Conservation (phyloP, 148 eudicot genomes). For the Camellia lanceoleosa region DNA sequence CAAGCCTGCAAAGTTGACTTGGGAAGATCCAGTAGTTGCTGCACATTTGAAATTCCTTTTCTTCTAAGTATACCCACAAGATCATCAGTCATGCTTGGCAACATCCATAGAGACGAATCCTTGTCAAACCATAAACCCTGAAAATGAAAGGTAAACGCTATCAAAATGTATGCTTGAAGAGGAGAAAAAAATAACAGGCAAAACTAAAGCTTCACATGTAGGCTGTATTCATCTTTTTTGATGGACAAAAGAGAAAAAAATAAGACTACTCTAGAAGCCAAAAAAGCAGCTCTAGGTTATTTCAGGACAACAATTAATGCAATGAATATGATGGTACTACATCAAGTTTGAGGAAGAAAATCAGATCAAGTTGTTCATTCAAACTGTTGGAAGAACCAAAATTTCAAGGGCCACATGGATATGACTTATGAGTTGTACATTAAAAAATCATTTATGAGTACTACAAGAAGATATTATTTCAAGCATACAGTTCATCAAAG, state of each 20-base stretch:
- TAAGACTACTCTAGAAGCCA: neutral
- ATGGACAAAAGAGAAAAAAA: neutral
- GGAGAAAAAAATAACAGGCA: neutral
- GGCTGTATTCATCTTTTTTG: neutral
- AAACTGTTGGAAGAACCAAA: neutral
- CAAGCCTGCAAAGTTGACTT: constrained; percentile 40
- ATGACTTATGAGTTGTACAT: constrained; percentile 1
- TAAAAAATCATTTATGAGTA: neutral
- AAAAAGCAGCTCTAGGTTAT: neutral
- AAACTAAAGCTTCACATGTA: neutral
- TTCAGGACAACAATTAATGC: neutral
- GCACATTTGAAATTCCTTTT: constrained; percentile 56
- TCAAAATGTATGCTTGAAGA: neutral
- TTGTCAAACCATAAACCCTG: constrained; percentile 87
- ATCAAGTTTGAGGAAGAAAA: neutral
- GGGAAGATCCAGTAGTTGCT: constrained; percentile 69
- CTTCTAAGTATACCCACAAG: constrained; percentile 42
- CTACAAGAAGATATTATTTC: neutral
- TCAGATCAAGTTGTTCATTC: neutral
- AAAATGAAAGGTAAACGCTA: neutral
- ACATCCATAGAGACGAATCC: constrained; percentile 73
- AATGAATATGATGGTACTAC: neutral
- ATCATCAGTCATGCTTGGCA: constrained; percentile 73
- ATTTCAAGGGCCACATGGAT: neutral
- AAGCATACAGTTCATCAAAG: neutral